These are phyloP conservation scores for Elsinoe arachidis DNA, from an alignment of 2,329 filamentous ascomycete genomes.

Conservation along the genomic window DNA sequence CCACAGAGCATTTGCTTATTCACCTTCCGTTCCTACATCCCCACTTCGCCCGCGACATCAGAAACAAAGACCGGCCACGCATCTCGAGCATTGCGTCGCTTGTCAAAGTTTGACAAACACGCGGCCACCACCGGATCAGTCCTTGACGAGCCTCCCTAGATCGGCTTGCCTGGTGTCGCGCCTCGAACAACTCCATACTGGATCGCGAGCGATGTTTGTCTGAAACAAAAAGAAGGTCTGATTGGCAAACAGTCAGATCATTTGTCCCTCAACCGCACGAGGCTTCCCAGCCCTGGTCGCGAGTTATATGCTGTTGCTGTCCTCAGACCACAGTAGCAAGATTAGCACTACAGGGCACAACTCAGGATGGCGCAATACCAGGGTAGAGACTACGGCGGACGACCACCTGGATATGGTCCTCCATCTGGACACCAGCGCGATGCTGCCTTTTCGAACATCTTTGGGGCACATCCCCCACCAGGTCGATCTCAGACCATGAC, in stretches of 20 bases:
- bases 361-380: constrained; percentile 55
- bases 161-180: neutral
- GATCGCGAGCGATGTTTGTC: constrained; percentile 7
- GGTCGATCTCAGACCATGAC: constrained; percentile 95
- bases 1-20: constrained; percentile 5
- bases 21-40: constrained; percentile 5
- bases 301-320: constrained; percentile 6
- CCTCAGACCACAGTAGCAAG: neutral
- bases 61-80: neutral
- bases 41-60: neutral
- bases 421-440: constrained; percentile 63
- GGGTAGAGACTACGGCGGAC: constrained; percentile 47
- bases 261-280: neutral
- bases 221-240: constrained; percentile 1
- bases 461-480: constrained; percentile 74
- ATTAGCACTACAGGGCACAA: neutral
- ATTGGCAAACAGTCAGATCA: constrained; percentile 4
- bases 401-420: constrained; percentile 44
- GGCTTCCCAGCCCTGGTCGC: constrained; percentile 1
- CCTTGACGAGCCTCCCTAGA: constrained; percentile 4
- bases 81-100: constrained; percentile 1
- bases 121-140: constrained; percentile 9
- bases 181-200: neutral
- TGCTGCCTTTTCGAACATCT: constrained; percentile 93
- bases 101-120: constrained; percentile 7